Base-by-base conservation (phyloP, 2,329 filamentous ascomycete species). In the Plenodomus biglobosus region DNA sequence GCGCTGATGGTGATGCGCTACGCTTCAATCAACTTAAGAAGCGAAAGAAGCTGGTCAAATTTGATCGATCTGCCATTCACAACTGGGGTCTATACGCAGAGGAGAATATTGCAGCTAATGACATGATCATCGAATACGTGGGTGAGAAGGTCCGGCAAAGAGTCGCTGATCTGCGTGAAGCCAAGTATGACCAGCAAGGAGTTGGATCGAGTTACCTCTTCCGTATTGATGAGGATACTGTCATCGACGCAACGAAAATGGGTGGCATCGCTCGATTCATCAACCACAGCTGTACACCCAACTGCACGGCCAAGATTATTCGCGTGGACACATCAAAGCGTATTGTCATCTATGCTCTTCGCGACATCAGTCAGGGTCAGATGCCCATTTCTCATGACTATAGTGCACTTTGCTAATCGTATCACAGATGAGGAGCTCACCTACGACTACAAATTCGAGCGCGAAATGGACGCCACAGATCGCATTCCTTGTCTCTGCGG, bases 91-190 rank as follows among this genome's bases (percentile, higher is more conserved):
- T 99, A 21, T 99, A 99, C 68, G 92, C 94, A 3, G 92, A 96
- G 80, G 94, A 99, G 75, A 94, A 95, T 68, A 99, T 99, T 56
- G 84, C 88, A 51, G 91, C 92, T 70, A 95, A 96, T 71, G 94
- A 99, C 74, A 96, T 99, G 91, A 99, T 99, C 70, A 99, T 99
- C 67, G 94, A 99, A 75, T 99, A 99, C 69, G 94, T 99, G 10
- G 94, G 94, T 52, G 94, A 99, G 75, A 94, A 96, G 72, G 91
- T 99, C 32, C 85, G 94, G 48, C 94, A 99, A 73, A 90, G 95
- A 66, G 94, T 99, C 51, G 92, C 94, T n/a, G 94, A 99, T 73
- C 85, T 97, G 69, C 87, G 94, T 47, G 94, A 99, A 76, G 84
- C 86, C 58, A 85, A 87, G 50, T 99, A 99, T 72, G 83, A 96